These are phyloP conservation scores for Polygonum aviculare DNA, from an alignment of 148 eudicot species.

Conservation along the genomic window DNA sequence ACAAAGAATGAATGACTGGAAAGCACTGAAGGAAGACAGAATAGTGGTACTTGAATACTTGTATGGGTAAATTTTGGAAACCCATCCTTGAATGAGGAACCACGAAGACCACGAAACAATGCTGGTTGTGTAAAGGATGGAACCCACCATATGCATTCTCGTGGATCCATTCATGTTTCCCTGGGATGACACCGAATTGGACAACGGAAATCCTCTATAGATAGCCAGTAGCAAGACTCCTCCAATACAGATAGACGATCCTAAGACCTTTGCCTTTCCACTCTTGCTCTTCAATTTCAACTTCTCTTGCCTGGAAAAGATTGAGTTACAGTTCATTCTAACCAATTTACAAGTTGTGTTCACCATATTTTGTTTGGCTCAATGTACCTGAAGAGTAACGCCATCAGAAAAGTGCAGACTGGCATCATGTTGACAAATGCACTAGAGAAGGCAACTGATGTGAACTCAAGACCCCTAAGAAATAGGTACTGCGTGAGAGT, in stretches of 20 bases:
- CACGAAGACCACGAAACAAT: slow-evolving; percentile 59
- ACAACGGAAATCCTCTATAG: slow-evolving; percentile 50
- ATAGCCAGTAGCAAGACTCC: slow-evolving; percentile 46
- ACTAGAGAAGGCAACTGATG: slow-evolving; percentile 54
- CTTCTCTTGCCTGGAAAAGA: slow-evolving; percentile 47
- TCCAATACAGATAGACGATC: slow-evolving; percentile 39
- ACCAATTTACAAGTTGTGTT: not conserved
- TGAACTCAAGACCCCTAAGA: slow-evolving; percentile 50
- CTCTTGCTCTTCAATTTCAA: slow-evolving; percentile 40
- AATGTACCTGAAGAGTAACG: slow-evolving; percentile 48
- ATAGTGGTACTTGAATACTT: slow-evolving; percentile 56
- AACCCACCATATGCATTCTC: slow-evolving; percentile 35
- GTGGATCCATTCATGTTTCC: not conserved
- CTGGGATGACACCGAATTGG: slow-evolving; percentile 10
- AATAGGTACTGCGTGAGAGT: slow-evolving; percentile 50
- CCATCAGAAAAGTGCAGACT: slow-evolving; percentile 53
- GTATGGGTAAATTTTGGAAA: slow-evolving; percentile 48
- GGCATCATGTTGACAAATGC: slow-evolving; percentile 67
- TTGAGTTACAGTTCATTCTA: not conserved
- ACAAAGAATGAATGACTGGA: slow-evolving; percentile 43
- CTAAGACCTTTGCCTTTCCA: slow-evolving; percentile 57
- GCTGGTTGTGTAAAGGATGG: slow-evolving; percentile 34
- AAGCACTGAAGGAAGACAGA: slow-evolving; percentile 49
- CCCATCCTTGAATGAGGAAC: slow-evolving; percentile 59
- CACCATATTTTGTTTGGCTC: not conserved